Evolutionary conservation across 1,284 basidiomycete genomes (phyloP).

Genomic region (Inonotus obliquus): DNA sequence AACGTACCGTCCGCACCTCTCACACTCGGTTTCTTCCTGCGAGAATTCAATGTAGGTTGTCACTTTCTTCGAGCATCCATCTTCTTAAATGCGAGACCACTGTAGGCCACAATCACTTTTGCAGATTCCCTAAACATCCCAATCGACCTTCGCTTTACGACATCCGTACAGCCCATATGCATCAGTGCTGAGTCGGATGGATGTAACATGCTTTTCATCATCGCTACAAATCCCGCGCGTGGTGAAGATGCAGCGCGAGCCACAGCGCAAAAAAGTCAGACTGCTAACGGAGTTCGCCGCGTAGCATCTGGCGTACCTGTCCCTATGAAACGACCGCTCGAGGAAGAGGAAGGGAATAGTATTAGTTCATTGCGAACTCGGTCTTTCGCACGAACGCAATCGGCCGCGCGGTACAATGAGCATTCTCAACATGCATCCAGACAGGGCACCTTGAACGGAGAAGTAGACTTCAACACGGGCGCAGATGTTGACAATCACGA

Average conservation of each 20-base stretch:
- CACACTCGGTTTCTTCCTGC: constrained; percentile 70
- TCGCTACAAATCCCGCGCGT: constrained; percentile 62
- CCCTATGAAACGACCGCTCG: constrained; percentile 8
- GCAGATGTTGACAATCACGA: constrained; percentile 16
- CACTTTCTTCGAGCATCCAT: not conserved
- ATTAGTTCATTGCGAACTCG: not conserved
- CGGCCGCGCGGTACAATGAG: not conserved
- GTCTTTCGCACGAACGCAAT: not conserved
- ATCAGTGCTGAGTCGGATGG: constrained; percentile 66
- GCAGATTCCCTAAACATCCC: constrained; percentile 62
- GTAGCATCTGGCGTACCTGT: constrained; percentile 6
- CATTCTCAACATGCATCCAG: not conserved
- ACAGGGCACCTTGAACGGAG: not conserved
- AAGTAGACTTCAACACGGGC: not conserved
- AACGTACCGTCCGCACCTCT: constrained; percentile 55
- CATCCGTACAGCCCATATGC: constrained; percentile 64
- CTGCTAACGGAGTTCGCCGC: constrained; percentile 1
- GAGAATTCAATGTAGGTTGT: constrained; percentile 68
- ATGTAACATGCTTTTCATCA: constrained; percentile 61
- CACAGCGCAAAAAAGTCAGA: constrained; percentile 23
- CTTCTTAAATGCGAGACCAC: constrained; percentile 3
- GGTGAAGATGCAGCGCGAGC: constrained; percentile 26
- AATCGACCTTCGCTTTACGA: constrained; percentile 69
- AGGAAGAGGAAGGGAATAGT: not conserved
- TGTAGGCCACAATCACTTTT: constrained; percentile 69